phyloP scores from a whole-genome alignment of 192 early-diverging fungal genomes.

The Coemansia sp. region DNA sequence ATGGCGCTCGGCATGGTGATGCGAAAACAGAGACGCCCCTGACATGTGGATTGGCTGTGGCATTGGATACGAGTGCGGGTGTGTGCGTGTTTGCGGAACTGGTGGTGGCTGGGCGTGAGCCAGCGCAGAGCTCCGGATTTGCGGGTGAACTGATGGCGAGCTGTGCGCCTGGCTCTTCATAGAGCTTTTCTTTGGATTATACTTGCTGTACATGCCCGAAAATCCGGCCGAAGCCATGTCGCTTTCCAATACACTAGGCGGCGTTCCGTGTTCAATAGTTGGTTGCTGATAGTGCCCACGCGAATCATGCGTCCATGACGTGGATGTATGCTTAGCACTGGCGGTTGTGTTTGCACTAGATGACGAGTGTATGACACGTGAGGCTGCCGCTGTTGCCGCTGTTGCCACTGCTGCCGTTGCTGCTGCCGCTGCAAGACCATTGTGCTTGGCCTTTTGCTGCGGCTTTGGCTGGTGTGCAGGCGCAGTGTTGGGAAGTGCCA shows the following conservation, averaged over 20 bases:
- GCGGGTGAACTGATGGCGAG: neutral
- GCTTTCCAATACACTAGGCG: slow-evolving; percentile 9
- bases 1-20: neutral
- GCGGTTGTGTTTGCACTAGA: slow-evolving; percentile 12
- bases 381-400: slow-evolving; percentile 7
- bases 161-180: slow-evolving; percentile 1
- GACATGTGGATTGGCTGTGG: slow-evolving; percentile 3
- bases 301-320: slow-evolving; percentile 1
- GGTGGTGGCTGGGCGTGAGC: neutral
- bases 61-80: neutral
- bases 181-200: slow-evolving; percentile 12
- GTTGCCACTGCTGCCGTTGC: slow-evolving; percentile 3
- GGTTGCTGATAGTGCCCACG: slow-evolving; percentile 6
- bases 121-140: neutral
- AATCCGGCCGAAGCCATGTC: slow-evolving; percentile 21
- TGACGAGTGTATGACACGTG: slow-evolving; percentile 11
- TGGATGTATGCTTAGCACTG: neutral
- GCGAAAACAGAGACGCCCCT: neutral
- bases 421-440: slow-evolving; percentile 4
- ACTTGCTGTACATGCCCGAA: slow-evolving; percentile 18
- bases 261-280: neutral
- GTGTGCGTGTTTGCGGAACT: neutral
- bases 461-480: neutral
- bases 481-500: slow-evolving; percentile 15
- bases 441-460: neutral